Evolutionary conservation across 805 yeast genomes (phyloP).

Genomic region (Babjeviella inositovora): DNA sequence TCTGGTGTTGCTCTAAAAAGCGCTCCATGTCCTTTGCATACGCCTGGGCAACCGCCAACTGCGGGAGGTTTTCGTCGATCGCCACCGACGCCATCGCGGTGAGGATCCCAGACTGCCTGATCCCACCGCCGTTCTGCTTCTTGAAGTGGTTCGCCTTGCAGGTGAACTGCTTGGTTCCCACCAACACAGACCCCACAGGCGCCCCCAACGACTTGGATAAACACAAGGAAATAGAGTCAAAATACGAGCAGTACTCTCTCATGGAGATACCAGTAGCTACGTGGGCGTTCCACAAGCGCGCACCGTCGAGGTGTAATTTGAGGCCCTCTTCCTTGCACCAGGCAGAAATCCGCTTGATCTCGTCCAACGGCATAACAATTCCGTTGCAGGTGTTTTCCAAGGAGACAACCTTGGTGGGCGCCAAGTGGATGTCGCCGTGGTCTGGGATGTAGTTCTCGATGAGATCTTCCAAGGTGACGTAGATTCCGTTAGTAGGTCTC

Average conservation of each 20-base stretch:
- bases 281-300: constrained; percentile 22
- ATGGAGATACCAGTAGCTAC: constrained; percentile 19
- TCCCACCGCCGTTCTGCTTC: constrained; percentile 25
- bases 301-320: constrained; percentile 21
- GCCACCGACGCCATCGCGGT: constrained; percentile 20
- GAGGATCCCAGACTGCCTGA: constrained; percentile 21
- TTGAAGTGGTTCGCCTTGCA: constrained; percentile 22
- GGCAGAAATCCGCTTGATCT: constrained; percentile 12
- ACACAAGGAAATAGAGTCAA: constrained; percentile 22
- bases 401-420: constrained; percentile 22
- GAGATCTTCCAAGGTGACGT: constrained; percentile 20
- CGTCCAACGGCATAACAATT: constrained; percentile 18
- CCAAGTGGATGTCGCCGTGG: constrained; percentile 24
- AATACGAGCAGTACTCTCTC: constrained; percentile 15
- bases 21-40: constrained; percentile 15
- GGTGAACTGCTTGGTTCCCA: constrained; percentile 12
- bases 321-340: constrained; percentile 13
- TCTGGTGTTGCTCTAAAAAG: constrained; percentile 14
- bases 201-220: constrained; percentile 23
- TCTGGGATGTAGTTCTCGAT: constrained; percentile 14
- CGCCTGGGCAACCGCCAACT: constrained; percentile 13
- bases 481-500: constrained; percentile 15
- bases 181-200: constrained; percentile 22
- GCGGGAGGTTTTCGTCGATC: constrained; percentile 15
- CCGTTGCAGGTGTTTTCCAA: constrained; percentile 25